Evolutionary conservation across 805 yeast genomes (phyloP), one percentile per base, ranked within the genome.

Genomic region (Helenozyma rhizophorensis): DNA sequence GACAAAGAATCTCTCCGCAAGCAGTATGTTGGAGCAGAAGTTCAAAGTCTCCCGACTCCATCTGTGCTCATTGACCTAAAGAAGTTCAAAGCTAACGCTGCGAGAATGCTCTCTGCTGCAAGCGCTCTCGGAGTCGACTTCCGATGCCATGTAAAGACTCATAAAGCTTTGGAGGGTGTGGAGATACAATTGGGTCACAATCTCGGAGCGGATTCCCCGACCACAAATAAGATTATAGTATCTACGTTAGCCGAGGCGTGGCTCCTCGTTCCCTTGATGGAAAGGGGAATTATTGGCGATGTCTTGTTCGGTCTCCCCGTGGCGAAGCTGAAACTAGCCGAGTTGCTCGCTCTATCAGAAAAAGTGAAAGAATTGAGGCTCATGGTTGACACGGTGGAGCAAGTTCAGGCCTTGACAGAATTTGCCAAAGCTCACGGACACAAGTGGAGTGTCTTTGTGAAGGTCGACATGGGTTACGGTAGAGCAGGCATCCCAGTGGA

Each of bases 111-210:
- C 8, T 45, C 48, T 4, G 66, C 65, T 34, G 74, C 78, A 0
- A 32, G 40, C 2, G 49, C 51, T 1, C 47, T 78, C 17, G 39
- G 47, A 3, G 63, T 65, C 5, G 61, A 54, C 13, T 82, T 83
- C 51, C 64, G 94, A 38, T 80, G 83, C 3, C 88, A 83, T 51
- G 76, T 83, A 14, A 83, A 83, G 54, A 84, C 93, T 0, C 88
- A 81, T 53, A 83, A 84, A 53, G 71, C 83, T 1, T 42, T 64
- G 8, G 82, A 78, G 43, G 88, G 84, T 6, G 61, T 78, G 2
- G 45, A 54, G 14, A 52, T 72, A 25, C 83, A 80, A 56, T 51
- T 80, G 50, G 80, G 75, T 1, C 17, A 27, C 17, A 35, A 28
- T 10, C 2, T 5, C 10, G 70, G 68, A 4, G 32, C 49, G 1